Base-by-base conservation (phyloP, 345 rosid genomes). In the Arabidopsis arenosa region DNA sequence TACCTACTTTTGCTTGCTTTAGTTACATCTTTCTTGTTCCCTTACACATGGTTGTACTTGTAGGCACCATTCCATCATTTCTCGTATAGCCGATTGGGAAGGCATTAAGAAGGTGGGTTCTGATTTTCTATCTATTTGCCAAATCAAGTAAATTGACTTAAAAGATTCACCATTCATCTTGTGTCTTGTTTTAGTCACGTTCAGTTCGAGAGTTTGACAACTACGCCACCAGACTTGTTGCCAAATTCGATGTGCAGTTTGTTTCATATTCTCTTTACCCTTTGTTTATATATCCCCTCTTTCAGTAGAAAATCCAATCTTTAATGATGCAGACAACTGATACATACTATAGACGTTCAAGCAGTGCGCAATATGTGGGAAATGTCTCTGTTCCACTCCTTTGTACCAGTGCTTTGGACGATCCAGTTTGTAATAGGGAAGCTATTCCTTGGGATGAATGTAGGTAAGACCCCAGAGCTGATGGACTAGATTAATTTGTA, bases 391-490 rank as follows among this genome's bases (percentile, higher is more conserved):
- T 90, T 65, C 98, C 98, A n/a, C 76, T 90, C 55, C 96, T 93
- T 70, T 93, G 97, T 67, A 82, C 90, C 76, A 88, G 91, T 84
- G 90, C 94, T 61, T 81, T 93, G 59, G 96, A 93, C 78, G 97
- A 93, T 83, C 98, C 97, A 12, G 83, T 93, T 61, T 93, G 98
- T 78, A 89, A 97, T 2, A 80, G 70, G 61, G 98, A 93, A 90
- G 94, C 98, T 70, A 91, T 91, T 83, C 97, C 96, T 23, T 90
- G 91, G 94, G 98, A 93, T 77, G 98, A 93, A 82, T 93, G 97
- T 91, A 87, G 97, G 98, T 89, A 65, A n/a, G 30, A 47, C n/a
- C 18, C n/a, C 1, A 32, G 54, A 10, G 13, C 32, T 53, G 23
- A 63, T 51, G 32, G 43, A 62, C 35, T 30, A 36, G 30, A 36